Evolutionary conservation across 495 filamentous ascomycete species (phyloP), one percentile per base, ranked within the genome.

Genomic region (Xylaria longipes): DNA sequence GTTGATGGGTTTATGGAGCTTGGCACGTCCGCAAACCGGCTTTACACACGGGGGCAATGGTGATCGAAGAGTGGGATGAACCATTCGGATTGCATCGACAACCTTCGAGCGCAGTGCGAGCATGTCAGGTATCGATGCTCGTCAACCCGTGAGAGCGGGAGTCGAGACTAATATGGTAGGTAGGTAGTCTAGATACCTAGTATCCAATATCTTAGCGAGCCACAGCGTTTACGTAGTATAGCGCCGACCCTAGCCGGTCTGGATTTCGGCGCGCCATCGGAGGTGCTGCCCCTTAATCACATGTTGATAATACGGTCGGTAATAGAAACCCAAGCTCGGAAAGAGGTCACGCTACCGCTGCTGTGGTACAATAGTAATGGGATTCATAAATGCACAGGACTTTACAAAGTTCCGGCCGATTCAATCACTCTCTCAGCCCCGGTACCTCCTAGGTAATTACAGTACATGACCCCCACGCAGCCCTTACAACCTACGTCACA

Each of bases 1-100:
- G 8, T 39, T 41, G 35, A 29, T 56, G 29, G 31, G 7, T n/a
- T 25, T 22, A 8, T 17, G 15, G 12, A 4, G 31, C 65, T 67
- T 67, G 65, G 65, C 65, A 41, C 20, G 20, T 39, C 64, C 65
- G 48, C 33, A 35, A 43, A 67, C 65, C 65, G 48, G 48, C 45
- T 56, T 56, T 8, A 22, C 12, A 56, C 63, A 66, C 45, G 63
- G 20, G 31, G 27, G 29, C 29, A 20, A 33, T 25, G 29, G 45
- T 29, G 37, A 29, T 43, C n/a, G 12, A 39, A 39, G 33, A 17
- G 7, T 67, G 48, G 35, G 35, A 27, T 56, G 48, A 45, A 29
- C 45, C 63, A 35, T 22, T 35, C 15, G 4, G 45, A 17, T 43
- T 35, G 11, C 29, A 65, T 35, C 3, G 31, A 52, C n/a, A n/a